Conservation (phyloP, 345 rosid species). For the Bruguiera parviflora region DNA sequence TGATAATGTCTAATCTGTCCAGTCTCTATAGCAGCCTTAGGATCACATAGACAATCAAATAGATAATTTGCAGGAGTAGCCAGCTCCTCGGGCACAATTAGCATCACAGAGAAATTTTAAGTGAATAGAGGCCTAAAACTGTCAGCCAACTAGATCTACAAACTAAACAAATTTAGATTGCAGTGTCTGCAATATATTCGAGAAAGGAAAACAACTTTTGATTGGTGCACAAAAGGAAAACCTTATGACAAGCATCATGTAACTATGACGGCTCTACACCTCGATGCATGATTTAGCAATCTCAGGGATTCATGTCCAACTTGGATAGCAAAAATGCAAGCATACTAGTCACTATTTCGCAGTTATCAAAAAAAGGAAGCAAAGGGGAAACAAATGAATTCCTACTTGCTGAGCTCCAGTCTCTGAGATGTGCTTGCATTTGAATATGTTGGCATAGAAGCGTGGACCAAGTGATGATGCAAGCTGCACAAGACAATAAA, state of each 20-base stretch:
- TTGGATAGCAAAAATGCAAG: no score
- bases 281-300: neutral
- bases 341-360: no score
- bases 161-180: neutral
- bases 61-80: neutral
- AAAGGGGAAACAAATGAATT: neutral
- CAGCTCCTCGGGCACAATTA: neutral
- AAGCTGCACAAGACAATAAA: conserved; percentile 52
- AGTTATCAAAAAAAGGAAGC: neutral
- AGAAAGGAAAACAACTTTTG: no score
- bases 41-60: neutral
- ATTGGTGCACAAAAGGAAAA: neutral
- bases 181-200: neutral
- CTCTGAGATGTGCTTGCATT: conserved; percentile 95
- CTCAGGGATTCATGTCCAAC: neutral
- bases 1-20: no score
- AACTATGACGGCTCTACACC: neutral
- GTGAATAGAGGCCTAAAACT: neutral
- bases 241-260: neutral
- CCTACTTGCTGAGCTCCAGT: conserved; percentile 97
- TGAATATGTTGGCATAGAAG: conserved; percentile 88
- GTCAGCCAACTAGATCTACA: neutral
- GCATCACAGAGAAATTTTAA: neutral
- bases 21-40: no score
- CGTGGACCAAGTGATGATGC: conserved; percentile 98